These are phyloP conservation scores for Ganoderma sp. DNA, from an alignment of 1,284 basidiomycete genomes.

Conservation along the genomic window DNA sequence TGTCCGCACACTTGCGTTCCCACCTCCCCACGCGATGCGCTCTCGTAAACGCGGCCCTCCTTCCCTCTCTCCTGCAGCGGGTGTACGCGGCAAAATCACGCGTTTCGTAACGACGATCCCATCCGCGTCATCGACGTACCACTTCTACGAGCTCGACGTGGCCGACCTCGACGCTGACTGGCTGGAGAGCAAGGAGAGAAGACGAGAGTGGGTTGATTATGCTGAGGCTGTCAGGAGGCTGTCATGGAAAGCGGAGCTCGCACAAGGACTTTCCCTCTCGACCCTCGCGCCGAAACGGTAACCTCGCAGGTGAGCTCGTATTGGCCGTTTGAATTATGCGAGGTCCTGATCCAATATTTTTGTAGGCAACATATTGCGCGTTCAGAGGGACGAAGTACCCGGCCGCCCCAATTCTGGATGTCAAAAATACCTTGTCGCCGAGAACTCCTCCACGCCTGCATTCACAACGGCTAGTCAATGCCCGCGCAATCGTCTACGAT, in stretches of 20 bases:
- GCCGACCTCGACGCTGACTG: slow-evolving; percentile 73
- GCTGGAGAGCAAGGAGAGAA: slow-evolving; percentile 77
- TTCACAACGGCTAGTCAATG: slow-evolving; percentile 4
- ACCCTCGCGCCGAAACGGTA: slow-evolving; percentile 60
- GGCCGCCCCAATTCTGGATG: not conserved
- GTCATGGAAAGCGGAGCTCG: slow-evolving; percentile 80
- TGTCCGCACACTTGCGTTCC: slow-evolving; percentile 15
- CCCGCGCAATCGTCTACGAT: slow-evolving; percentile 2
- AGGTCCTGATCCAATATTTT: not conserved
- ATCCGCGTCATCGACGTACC: slow-evolving; percentile 77
- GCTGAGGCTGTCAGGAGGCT: slow-evolving; percentile 74
- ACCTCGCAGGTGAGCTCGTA: slow-evolving; percentile 27
- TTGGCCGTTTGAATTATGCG: too few species aligned
- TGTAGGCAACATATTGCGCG: slow-evolving; percentile 4
- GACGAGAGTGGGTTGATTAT: slow-evolving; percentile 85
- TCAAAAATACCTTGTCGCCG: slow-evolving; percentile 14
- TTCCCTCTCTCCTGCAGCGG: slow-evolving; percentile 55
- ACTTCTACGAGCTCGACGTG: slow-evolving; percentile 87
- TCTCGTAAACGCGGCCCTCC: not conserved
- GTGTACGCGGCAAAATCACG: slow-evolving; percentile 79
- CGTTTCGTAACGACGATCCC: slow-evolving; percentile 80
- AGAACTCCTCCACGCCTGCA: slow-evolving; percentile 1
- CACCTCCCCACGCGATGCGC: not conserved
- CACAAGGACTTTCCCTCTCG: slow-evolving; percentile 71
- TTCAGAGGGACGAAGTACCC: not conserved